Evolutionary conservation across 768 basidiomycete genomes (phyloP), one percentile per base, ranked within the genome.

Genomic region (Postia placenta): DNA sequence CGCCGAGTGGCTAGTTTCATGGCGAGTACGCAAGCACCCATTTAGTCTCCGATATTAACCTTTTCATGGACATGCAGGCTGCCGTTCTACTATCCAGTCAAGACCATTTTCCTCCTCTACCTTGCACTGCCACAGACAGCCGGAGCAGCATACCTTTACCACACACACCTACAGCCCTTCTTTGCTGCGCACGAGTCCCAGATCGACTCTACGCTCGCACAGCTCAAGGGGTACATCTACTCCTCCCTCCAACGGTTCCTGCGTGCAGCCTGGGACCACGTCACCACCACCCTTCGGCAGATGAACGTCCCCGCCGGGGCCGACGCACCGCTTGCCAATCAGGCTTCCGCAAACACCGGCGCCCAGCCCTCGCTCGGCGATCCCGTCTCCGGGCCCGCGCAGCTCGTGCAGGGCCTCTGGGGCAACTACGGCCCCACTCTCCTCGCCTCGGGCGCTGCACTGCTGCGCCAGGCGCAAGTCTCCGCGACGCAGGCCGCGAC

Each of bases 91-190:
- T 82, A 82, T 57, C 69, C 83, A 24, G 49, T 91, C 58, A 95
- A 94, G 71, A 83, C 82, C 2, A 59, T 87, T 47, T 87, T 94
- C 64, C 80, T 96, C 39, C 80, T 95, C 50, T 95, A 92, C 67
- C 82, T 97, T 42, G 87, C 85, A 2, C 80, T 94, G 5, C 93
- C 94, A 0, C 92, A 94, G 62, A 91, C 89, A 0, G 83, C 82
- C 55, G 93, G 94, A 22, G 81, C 93, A 0, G 82, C 91, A 1
- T 89, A 87, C 64, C 71, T 97, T 60, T 97, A 95, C 72, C 73
- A 71, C 36, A 70, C 74, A 11, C 82, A 91, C 54, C 81, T 97
- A 11, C 80, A 83, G 27, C 93, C 94, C 0, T 83, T 91, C 69
- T 87, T 97, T 66, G 75, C 75, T 45, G 70, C 78, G 17, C 88